Percentiles rank a stretch among this genome's conserved stretches.
These are phyloP conservation scores for Centaurea solstitialis DNA, from an alignment of 129 eudicot species.

Conservation along the genomic window DNA sequence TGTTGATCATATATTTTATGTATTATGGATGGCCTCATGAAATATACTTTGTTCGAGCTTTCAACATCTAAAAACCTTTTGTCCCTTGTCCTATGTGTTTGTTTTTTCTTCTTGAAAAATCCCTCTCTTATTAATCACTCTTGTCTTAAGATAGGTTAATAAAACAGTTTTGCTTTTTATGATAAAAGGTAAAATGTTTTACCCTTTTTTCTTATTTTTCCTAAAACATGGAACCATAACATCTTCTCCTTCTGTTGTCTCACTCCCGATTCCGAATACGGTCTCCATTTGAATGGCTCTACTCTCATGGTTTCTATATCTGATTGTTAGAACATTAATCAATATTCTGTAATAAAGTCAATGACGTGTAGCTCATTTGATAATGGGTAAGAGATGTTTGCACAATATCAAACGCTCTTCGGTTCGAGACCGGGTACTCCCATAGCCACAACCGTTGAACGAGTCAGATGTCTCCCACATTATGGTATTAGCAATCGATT, in stretches of 20 bases:
- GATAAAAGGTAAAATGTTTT: too few species aligned
- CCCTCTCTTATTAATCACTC: not conserved
- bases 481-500: too few species aligned
- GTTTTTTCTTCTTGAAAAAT: too few species aligned
- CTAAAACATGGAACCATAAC: not conserved
- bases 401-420: too few species aligned
- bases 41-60: not conserved
- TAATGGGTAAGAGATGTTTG: too few species aligned
- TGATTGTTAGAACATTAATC: not conserved
- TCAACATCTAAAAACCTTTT: not conserved
- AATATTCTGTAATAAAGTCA: not conserved
- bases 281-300: not conserved
- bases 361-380: too few species aligned
- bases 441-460: too few species aligned
- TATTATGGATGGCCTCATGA: not conserved
- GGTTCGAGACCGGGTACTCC: too few species aligned
- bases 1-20: too few species aligned
- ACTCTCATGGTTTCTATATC: not conserved
- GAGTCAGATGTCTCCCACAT: too few species aligned
- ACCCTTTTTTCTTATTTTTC: not conserved
- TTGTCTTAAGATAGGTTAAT: not conserved
- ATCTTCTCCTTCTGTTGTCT: not conserved
- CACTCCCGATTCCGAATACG: not conserved
- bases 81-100: too few species aligned
- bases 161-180: too few species aligned